These are phyloP conservation scores for Stagonosporopsis chrysanthemi DNA, from an alignment of 2,329 filamentous ascomycete genomes.

Conservation along the genomic window DNA sequence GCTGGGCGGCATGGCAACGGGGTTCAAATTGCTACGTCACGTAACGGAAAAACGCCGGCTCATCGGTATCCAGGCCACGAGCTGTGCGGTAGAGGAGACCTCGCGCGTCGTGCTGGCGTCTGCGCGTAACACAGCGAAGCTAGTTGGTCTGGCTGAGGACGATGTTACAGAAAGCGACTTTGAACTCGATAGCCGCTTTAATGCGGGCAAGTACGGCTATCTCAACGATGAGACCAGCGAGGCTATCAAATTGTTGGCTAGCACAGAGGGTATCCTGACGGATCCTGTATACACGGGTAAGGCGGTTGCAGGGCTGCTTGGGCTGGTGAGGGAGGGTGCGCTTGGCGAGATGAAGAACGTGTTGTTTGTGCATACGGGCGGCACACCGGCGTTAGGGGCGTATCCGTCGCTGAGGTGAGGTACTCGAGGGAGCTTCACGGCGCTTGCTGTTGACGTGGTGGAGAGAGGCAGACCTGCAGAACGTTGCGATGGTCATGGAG, in stretches of 20 bases:
- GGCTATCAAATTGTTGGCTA: slow-evolving; percentile 11
- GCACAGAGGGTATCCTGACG: slow-evolving; percentile 11
- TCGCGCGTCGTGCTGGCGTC: slow-evolving; percentile 7
- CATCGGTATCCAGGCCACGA: slow-evolving; percentile 14
- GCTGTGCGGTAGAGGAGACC: slow-evolving; percentile 6
- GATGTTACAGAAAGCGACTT: slow-evolving; percentile 2
- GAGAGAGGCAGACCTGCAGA: too few relatives aligned
- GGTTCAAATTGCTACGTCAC: slow-evolving; percentile 5
- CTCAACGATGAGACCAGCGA: slow-evolving; percentile 5
- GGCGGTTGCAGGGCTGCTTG: slow-evolving; percentile 11
- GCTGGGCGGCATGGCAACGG: slow-evolving; percentile 14
- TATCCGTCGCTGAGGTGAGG: slow-evolving; percentile 8
- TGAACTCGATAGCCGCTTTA: slow-evolving; percentile 11
- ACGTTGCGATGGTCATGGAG: too few relatives aligned
- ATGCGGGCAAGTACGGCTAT: slow-evolving; percentile 4
- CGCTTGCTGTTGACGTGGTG: too few relatives aligned
- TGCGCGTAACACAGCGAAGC: neutral
- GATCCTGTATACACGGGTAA: slow-evolving; percentile 18
- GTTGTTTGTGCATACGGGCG: slow-evolving; percentile 12
- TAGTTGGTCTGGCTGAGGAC: slow-evolving; percentile 4
- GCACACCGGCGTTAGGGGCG: slow-evolving; percentile 10
- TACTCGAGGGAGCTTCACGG: too few relatives aligned
- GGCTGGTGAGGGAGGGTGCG: slow-evolving; percentile 2
- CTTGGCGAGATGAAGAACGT: slow-evolving; percentile 6
- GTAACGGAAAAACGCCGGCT: neutral